Evolutionary conservation across 306 rosid species (phyloP).

Genomic region (Cucurbita pepo): DNA sequence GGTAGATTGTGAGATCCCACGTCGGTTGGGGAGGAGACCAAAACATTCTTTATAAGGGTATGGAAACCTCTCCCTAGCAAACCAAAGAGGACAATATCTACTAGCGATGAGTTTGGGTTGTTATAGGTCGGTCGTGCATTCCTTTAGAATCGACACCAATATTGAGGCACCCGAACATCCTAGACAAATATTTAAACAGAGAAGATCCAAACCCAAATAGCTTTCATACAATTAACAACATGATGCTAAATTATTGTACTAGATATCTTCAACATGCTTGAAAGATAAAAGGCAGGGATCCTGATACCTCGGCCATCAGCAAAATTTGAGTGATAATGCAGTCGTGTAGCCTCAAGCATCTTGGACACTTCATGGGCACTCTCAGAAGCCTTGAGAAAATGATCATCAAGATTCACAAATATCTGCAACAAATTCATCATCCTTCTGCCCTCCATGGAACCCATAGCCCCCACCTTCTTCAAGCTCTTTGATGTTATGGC

Average conservation of each 20-base stretch:
- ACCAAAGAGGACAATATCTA: too few species aligned
- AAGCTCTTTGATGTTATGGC: not conserved
- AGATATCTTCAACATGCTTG: not conserved
- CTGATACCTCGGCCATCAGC: slow-evolving; percentile 76
- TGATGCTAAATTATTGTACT: not conserved
- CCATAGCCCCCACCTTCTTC: slow-evolving; percentile 19
- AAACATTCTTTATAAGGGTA: too few species aligned
- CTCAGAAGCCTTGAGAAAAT: slow-evolving; percentile 84
- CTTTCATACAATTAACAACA: not conserved
- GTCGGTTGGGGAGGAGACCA: too few species aligned
- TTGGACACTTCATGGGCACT: slow-evolving; percentile 86
- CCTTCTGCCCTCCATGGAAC: slow-evolving; percentile 33
- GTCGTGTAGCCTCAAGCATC: slow-evolving; percentile 83
- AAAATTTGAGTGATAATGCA: slow-evolving; percentile 91
- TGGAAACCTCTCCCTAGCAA: too few species aligned
- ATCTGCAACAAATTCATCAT: slow-evolving; percentile 26
- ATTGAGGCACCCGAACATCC: not conserved
- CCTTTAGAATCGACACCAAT: not conserved
- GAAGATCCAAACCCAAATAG: not conserved
- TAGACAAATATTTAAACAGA: not conserved
- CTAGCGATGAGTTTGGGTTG: too few species aligned
- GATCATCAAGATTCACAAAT: slow-evolving; percentile 48
- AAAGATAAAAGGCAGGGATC: not conserved
- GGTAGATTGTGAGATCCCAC: too few species aligned
- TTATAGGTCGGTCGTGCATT: too few species aligned